Conservation (phyloP, 2,329 filamentous ascomycete genomes). For the Monosporascus sp. region DNA sequence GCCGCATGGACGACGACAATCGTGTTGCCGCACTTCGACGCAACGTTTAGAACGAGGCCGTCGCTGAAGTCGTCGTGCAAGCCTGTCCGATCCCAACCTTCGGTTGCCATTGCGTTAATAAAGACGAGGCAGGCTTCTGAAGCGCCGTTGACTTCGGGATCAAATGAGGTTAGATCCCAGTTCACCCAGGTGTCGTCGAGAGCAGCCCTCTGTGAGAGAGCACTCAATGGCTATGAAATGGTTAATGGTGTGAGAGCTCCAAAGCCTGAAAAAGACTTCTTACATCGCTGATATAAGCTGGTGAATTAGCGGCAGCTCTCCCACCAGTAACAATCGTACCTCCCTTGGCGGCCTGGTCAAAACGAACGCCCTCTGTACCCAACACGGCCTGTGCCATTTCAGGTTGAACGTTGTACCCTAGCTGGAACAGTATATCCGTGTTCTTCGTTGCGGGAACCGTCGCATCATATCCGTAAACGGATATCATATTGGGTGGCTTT, state of each 20-base stretch:
- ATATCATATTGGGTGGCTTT: constrained; percentile 49
- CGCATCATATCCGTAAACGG: constrained; percentile 63
- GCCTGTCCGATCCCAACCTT: constrained; percentile 64
- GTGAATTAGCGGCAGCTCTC: constrained; percentile 45
- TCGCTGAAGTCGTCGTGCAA: constrained; percentile 68
- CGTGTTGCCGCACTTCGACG: constrained; percentile 55
- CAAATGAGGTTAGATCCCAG: constrained; percentile 46
- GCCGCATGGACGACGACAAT: constrained; percentile 61
- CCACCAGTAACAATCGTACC: constrained; percentile 50
- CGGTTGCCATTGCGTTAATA: constrained; percentile 68
- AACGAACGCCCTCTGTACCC: constrained; percentile 35
- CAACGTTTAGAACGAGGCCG: constrained; percentile 53
- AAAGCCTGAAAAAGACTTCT: constrained; percentile 7
- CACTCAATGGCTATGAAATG: constrained; percentile 45
- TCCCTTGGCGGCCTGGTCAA: constrained; percentile 44
- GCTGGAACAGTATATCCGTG: constrained; percentile 38
- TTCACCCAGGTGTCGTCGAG: constrained; percentile 53
- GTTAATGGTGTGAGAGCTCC: constrained; percentile 16
- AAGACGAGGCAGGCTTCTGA: constrained; percentile 62
- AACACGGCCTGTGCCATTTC: constrained; percentile 42
- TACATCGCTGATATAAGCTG: constrained; percentile 45
- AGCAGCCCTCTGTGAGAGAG: constrained; percentile 49
- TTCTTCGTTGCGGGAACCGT: constrained; percentile 42
- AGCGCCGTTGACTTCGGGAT: constrained; percentile 40
- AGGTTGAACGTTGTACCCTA: constrained; percentile 42